Conservation (phyloP, 73 alveolate genomes). For the Symbiodinium natans region DNA sequence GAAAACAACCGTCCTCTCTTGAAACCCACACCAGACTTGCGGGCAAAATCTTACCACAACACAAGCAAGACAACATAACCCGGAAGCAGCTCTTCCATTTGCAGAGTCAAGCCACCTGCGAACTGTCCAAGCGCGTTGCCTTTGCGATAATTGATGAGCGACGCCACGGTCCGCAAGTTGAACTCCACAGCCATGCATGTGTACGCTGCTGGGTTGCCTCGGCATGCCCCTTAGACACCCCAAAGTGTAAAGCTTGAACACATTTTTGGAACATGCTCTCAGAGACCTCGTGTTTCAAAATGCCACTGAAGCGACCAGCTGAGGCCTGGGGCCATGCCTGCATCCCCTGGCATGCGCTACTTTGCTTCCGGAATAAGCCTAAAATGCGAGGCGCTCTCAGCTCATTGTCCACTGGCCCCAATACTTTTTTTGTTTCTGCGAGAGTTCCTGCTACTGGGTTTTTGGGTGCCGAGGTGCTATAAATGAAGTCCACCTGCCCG, state of each 20-base stretch:
- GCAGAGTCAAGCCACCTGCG: constrained; percentile 48
- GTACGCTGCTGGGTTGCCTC: constrained; percentile 89
- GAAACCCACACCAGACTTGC: too few relatives aligned
- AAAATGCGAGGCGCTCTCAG: background rate
- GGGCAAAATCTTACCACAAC: too few relatives aligned
- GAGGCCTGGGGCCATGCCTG: background rate
- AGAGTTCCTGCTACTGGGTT: too few relatives aligned
- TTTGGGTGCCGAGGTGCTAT: background rate
- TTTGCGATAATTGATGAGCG: constrained; percentile 59
- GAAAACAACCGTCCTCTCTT: background rate
- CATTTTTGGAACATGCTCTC: background rate
- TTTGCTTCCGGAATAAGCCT: background rate
- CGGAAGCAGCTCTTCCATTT: too few relatives aligned
- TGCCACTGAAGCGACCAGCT: background rate
- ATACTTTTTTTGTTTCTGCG: background rate
- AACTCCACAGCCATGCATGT: constrained; percentile 88
- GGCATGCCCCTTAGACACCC: background rate
- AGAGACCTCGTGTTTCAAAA: background rate
- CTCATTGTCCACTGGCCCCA: background rate
- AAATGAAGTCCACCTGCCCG: background rate
- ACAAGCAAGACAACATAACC: too few relatives aligned
- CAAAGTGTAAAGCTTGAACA: background rate
- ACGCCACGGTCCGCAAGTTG: constrained; percentile 63
- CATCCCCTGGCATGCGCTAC: background rate
- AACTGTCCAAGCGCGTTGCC: constrained; percentile 62